Conservation (phyloP, 1,284 basidiomycete species). For the Sanghuangporus weigelae region DNA sequence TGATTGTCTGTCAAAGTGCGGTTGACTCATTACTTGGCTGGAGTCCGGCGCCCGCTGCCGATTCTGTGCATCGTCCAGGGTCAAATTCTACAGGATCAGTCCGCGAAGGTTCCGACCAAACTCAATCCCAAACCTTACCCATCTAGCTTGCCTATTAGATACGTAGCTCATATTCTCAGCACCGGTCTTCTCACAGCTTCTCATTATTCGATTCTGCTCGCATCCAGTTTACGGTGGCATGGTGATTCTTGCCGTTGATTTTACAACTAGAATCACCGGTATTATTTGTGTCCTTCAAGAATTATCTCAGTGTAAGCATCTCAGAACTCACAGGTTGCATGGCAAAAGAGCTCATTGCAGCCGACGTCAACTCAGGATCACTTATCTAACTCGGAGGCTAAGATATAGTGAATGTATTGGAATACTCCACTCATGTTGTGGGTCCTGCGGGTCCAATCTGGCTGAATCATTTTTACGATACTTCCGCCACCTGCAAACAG, state of each 20-base stretch:
- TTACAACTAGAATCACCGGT: background rate
- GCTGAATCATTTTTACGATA: background rate
- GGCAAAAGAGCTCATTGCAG: background rate
- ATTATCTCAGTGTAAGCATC: background rate
- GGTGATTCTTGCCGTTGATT: background rate
- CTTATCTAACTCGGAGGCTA: background rate
- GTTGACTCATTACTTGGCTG: background rate
- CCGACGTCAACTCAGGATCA: background rate
- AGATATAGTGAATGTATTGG: background rate
- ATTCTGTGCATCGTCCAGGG: background rate
- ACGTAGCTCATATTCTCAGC: background rate
- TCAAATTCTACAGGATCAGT: background rate
- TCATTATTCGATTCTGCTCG: background rate
- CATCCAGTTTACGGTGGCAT: background rate
- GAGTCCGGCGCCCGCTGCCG: background rate
- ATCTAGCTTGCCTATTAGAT: background rate
- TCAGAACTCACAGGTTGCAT: too few relatives aligned
- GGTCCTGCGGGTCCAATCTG: background rate
- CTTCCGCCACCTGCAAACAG: background rate
- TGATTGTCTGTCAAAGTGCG: background rate
- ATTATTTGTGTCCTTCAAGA: background rate
- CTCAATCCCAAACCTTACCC: background rate
- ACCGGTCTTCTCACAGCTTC: background rate
- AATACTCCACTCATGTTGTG: background rate
- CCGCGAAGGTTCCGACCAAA: constrained; percentile 10